Evolutionary conservation across 805 yeast genomes (phyloP).

Genomic region (Cephaloascus fragrans): DNA sequence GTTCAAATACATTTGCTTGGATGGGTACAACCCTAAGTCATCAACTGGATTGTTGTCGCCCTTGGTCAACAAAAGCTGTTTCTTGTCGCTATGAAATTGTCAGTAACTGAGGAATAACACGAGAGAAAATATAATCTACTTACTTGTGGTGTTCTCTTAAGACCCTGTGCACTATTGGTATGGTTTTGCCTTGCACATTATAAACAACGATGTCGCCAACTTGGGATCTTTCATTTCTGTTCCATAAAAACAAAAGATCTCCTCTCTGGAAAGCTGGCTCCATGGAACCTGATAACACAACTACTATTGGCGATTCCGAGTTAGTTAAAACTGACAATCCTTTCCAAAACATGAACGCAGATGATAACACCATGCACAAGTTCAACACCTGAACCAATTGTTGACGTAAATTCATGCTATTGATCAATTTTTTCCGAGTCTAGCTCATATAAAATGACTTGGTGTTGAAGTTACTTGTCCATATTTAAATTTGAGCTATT

Average conservation of each 20-base stretch:
- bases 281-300: constrained; percentile 96
- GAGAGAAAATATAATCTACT: too few relatives aligned
- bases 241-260: constrained; percentile 87
- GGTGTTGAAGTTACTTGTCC: too few relatives aligned
- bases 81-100: constrained; percentile 9
- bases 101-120: too few relatives aligned
- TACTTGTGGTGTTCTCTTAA: constrained; percentile 65
- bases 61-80: constrained; percentile 78
- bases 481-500: too few relatives aligned
- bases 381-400: constrained; percentile 59
- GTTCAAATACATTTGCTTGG: constrained; percentile 65
- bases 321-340: constrained; percentile 65
- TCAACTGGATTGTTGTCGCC: constrained; percentile 95
- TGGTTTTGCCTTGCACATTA: constrained; percentile 64
- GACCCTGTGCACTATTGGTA: constrained; percentile 97
- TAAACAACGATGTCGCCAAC: constrained; percentile 96
- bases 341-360: constrained; percentile 92
- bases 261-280: constrained; percentile 99
- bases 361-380: constrained; percentile 70
- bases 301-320: constrained; percentile 90
- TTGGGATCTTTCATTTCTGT: constrained; percentile 52
- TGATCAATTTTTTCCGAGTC: too few relatives aligned
- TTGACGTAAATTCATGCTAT: constrained; percentile 47
- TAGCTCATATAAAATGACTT: too few relatives aligned
- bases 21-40: constrained; percentile 78